These are phyloP conservation scores for Didymella sp. DNA, from an alignment of 2,329 filamentous ascomycete species.

Conservation along the genomic window DNA sequence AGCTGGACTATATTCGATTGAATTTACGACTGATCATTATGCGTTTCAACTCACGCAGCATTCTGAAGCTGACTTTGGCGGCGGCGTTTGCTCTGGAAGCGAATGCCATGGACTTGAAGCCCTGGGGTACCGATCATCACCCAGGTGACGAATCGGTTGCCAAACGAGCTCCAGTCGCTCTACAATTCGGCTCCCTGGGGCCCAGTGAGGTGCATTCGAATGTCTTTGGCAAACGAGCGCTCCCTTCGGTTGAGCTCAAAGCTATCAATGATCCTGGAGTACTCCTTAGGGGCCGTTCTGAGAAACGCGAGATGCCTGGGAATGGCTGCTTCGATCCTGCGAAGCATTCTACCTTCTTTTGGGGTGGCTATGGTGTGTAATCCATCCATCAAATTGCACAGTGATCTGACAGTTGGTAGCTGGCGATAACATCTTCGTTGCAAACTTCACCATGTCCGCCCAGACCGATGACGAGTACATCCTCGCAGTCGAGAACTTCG, in stretches of 20 bases:
- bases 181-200: neutral
- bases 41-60: conserved; percentile 24
- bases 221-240: neutral
- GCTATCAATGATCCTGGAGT: conserved; percentile 27
- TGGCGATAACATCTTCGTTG: conserved; percentile 31
- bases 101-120: conserved; percentile 22
- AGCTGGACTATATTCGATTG: neutral
- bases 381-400: neutral
- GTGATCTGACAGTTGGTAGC: conserved; percentile 14
- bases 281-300: conserved; percentile 20
- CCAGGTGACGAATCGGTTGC: neutral
- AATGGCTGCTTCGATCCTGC: conserved; percentile 29
- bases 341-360: conserved; percentile 25
- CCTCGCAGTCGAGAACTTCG: conserved; percentile 33
- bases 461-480: conserved; percentile 32
- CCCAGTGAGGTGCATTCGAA: neutral
- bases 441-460: conserved; percentile 33
- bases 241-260: conserved; percentile 18
- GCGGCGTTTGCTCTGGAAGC: conserved; percentile 22
- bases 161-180: neutral
- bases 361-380: conserved; percentile 31
- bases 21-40: conserved; percentile 12
- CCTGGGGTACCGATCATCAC: conserved; percentile 10
- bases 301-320: conserved; percentile 28
- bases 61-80: conserved; percentile 21